Evolutionary conservation across 495 filamentous ascomycete genomes (phyloP).

Genomic region (Clavariopsis aquatica): DNA sequence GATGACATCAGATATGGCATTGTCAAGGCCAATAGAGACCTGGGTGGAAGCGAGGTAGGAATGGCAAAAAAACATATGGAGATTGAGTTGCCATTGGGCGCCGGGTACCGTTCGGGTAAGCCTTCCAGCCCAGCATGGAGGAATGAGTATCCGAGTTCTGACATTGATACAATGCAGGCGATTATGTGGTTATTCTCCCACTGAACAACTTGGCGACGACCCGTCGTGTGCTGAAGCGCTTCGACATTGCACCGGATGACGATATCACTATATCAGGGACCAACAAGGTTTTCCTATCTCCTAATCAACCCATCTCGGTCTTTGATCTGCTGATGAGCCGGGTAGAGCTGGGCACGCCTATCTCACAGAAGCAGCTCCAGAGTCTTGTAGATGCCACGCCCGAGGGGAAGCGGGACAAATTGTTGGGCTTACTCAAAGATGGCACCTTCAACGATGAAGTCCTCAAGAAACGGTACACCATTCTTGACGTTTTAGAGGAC

Average conservation of each 20-base stretch:
- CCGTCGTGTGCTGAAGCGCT: constrained; percentile 17
- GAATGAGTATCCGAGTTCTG: too few relatives aligned
- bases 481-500: constrained; percentile 28
- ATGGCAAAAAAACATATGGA: constrained; percentile 26
- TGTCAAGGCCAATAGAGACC: constrained; percentile 23
- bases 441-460: constrained; percentile 6
- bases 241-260: constrained; percentile 16
- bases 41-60: constrained; percentile 13
- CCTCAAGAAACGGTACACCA: constrained; percentile 8
- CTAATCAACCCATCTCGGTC: constrained; percentile 14
- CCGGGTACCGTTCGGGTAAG: constrained; percentile 10
- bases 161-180: neutral
- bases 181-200: constrained; percentile 26
- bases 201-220: constrained; percentile 1
- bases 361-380: constrained; percentile 27
- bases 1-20: constrained; percentile 8
- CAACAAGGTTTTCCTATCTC: constrained; percentile 8
- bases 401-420: constrained; percentile 7
- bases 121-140: too few relatives aligned
- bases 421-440: constrained; percentile 6
- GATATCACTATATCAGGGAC: constrained; percentile 13
- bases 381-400: constrained; percentile 10
- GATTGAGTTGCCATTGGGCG: constrained; percentile 20
- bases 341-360: constrained; percentile 25
- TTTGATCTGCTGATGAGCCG: constrained; percentile 21